These are phyloP conservation scores for Coemansia sp. DNA, from an alignment of 192 early-diverging fungal genomes.

Conservation along the genomic window DNA sequence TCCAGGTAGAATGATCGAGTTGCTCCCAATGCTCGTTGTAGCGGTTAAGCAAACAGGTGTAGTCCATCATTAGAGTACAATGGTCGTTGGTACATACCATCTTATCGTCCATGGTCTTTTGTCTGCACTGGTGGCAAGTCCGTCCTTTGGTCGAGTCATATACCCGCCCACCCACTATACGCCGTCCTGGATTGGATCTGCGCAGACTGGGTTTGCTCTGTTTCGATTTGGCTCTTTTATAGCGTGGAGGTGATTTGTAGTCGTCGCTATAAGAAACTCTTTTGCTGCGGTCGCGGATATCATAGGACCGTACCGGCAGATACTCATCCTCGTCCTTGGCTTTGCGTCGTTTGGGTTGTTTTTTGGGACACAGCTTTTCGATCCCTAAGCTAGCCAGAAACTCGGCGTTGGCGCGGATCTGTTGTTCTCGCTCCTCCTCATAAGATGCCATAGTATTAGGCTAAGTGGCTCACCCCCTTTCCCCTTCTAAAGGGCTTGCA, in stretches of 20 bases:
- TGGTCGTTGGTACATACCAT: slow-evolving; percentile 21
- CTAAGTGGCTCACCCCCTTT: too few species aligned
- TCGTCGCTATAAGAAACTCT: slow-evolving; percentile 27
- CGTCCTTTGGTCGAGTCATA: slow-evolving; percentile 25
- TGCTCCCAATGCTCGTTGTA: slow-evolving; percentile 29
- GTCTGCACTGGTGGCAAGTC: slow-evolving; percentile 50
- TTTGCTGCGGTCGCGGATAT: slow-evolving; percentile 14
- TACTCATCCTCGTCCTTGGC: slow-evolving; percentile 16
- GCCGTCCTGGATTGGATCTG: slow-evolving; percentile 14
- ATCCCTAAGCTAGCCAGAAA: slow-evolving; percentile 31
- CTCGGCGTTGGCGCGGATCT: slow-evolving; percentile 43
- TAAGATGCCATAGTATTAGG: slow-evolving; percentile 8
- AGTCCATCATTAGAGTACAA: slow-evolving; percentile 35
- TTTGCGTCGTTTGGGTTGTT: not conserved
- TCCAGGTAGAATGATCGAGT: slow-evolving; percentile 20
- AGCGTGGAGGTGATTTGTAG: slow-evolving; percentile 1
- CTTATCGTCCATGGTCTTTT: slow-evolving; percentile 41
- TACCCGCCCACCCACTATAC: slow-evolving; percentile 21
- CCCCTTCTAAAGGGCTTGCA: too few species aligned
- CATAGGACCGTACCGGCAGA: slow-evolving; percentile 15
- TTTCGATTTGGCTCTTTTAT: slow-evolving; percentile 9
- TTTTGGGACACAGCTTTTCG: not conserved
- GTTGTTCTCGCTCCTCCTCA: slow-evolving; percentile 33
- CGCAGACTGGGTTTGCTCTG: slow-evolving; percentile 7
- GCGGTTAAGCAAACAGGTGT: slow-evolving; percentile 25